phyloP scores from a whole-genome alignment of 306 rosid genomes.

The Cucurbita pepo region DNA sequence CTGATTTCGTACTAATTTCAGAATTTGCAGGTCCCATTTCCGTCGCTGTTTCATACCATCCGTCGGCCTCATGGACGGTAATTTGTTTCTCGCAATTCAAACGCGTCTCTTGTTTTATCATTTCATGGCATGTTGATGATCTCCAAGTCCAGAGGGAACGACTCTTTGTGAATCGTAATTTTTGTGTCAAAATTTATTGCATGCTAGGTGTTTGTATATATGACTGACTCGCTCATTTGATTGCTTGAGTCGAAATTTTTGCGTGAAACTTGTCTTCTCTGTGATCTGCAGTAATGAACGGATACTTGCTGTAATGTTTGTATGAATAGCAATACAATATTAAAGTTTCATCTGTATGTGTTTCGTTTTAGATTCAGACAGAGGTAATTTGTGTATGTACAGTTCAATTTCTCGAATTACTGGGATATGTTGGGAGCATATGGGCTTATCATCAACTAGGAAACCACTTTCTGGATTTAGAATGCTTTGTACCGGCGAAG shows the following conservation, averaged over 20 bases:
- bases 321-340: background rate
- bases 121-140: background rate
- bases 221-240: background rate
- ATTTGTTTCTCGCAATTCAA: background rate
- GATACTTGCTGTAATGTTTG: background rate
- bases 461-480: constrained; percentile 32
- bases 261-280: background rate
- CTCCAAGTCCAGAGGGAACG: background rate
- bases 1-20: background rate
- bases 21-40: constrained; percentile 14
- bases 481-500: constrained; percentile 47
- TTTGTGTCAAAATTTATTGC: background rate
- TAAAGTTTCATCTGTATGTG: background rate
- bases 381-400: constrained; percentile 11
- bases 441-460: constrained; percentile 31
- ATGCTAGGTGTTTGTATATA: background rate
- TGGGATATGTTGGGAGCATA: constrained; percentile 24
- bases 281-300: background rate
- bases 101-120: background rate
- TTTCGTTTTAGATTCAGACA: background rate
- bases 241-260: background rate
- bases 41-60: constrained; percentile 13
- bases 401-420: constrained; percentile 23
- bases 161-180: background rate
- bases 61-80: constrained; percentile 35